These are phyloP conservation scores for Penicillium pulvis DNA, from an alignment of 495 filamentous ascomycete genomes.

Conservation along the genomic window DNA sequence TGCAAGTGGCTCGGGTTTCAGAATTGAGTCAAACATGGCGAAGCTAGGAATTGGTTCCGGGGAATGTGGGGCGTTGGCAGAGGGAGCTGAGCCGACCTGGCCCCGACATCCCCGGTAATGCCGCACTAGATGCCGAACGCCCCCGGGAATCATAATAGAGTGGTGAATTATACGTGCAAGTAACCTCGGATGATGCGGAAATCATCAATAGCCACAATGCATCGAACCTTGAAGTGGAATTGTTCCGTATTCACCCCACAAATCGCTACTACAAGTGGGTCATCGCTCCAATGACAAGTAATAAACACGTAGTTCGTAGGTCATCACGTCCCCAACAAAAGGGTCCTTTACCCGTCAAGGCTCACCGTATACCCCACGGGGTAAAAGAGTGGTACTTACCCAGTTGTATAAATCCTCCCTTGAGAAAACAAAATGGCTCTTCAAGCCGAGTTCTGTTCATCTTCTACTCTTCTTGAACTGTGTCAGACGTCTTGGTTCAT, in stretches of 20 bases:
- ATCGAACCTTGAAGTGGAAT: not conserved
- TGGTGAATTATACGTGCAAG: not conserved
- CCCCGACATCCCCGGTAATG: not conserved
- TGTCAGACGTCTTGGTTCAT: not conserved
- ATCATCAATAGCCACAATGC: not conserved
- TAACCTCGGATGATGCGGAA: not conserved
- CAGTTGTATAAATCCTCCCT: not conserved
- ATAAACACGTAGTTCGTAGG: not conserved
- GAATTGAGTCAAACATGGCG: too few relatives aligned
- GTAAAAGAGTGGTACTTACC: not conserved
- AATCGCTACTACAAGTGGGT: not conserved
- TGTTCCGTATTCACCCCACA: not conserved
- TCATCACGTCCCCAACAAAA: not conserved
- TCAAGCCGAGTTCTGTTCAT: not conserved
- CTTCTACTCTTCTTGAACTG: not conserved
- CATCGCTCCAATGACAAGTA: not conserved
- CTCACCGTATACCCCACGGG: not conserved
- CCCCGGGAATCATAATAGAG: too few relatives aligned
- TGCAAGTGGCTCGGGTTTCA: too few relatives aligned
- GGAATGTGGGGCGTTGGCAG: not conserved
- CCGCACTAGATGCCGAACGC: not conserved
- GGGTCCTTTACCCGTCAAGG: too few relatives aligned
- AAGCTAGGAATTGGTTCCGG: too few relatives aligned
- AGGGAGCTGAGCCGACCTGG: not conserved
- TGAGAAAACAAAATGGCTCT: not conserved